Evolutionary conservation across 1,284 basidiomycete species (phyloP).

Genomic region (Fomitiporia mediterranea): DNA sequence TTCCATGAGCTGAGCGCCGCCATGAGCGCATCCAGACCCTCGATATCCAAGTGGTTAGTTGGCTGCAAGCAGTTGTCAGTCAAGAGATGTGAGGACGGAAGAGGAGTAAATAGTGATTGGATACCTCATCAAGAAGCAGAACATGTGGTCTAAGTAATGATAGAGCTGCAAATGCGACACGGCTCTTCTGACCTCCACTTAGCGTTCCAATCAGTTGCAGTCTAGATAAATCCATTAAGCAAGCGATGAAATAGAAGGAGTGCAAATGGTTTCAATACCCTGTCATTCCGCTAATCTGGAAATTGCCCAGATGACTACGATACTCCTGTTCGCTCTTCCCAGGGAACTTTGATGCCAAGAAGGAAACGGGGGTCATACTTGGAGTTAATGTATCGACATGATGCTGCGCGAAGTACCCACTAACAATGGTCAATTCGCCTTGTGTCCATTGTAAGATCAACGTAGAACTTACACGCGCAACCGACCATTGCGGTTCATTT

Average conservation of each 20-base stretch:
- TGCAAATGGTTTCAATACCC: slow-evolving; percentile 43
- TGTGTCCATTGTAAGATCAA: slow-evolving; percentile 26
- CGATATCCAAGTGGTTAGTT: slow-evolving; percentile 97
- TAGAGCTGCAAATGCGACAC: slow-evolving; percentile 93
- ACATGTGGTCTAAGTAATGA: slow-evolving; percentile 87
- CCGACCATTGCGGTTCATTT: slow-evolving; percentile 87
- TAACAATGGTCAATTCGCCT: slow-evolving; percentile 27
- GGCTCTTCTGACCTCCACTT: slow-evolving; percentile 96
- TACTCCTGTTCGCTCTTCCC: slow-evolving; percentile 98
- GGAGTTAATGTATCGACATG: slow-evolving; percentile 93
- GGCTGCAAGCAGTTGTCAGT: slow-evolving; percentile 49
- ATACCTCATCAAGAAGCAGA: slow-evolving; percentile 83
- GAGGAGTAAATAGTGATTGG: slow-evolving; percentile 21
- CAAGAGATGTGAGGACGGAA: not conserved
- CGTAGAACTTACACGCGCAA: slow-evolving; percentile 66
- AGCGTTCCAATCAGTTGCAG: slow-evolving; percentile 78
- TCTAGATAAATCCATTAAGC: slow-evolving; percentile 32
- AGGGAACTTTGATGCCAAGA: slow-evolving; percentile 88
- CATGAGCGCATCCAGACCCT: slow-evolving; percentile 97
- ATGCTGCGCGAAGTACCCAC: slow-evolving; percentile 95
- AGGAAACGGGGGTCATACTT: slow-evolving; percentile 85
- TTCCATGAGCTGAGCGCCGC: slow-evolving; percentile 85
- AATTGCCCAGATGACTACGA: slow-evolving; percentile 91
- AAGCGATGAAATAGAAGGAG: slow-evolving; percentile 3
- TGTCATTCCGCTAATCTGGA: slow-evolving; percentile 97